These are phyloP conservation scores for Colletotrichum aenigma DNA, from an alignment of 2,329 filamentous ascomycete genomes.

Conservation along the genomic window DNA sequence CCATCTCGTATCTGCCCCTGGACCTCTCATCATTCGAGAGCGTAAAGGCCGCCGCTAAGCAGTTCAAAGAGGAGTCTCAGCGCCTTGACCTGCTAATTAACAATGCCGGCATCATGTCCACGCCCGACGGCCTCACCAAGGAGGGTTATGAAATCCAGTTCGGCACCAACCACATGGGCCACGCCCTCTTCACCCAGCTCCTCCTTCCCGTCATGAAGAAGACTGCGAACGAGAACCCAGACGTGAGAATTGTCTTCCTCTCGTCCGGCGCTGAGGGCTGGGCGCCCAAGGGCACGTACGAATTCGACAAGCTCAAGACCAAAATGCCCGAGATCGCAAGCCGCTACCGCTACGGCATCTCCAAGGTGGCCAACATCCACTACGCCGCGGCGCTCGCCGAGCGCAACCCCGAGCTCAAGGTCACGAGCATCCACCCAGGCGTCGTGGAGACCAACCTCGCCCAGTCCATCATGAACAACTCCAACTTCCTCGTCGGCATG, in stretches of 20 bases:
- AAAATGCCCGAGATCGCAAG: slow-evolving; percentile 23
- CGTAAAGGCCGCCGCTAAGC: slow-evolving; percentile 16
- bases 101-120: slow-evolving; percentile 30
- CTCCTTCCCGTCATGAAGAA: slow-evolving; percentile 26
- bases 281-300: slow-evolving; percentile 28
- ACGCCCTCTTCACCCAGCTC: slow-evolving; percentile 26
- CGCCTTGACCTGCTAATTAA: slow-evolving; percentile 35
- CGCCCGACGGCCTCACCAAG: slow-evolving; percentile 25
- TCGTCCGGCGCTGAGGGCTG: slow-evolving; percentile 28
- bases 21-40: slow-evolving; percentile 19
- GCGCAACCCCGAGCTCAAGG: slow-evolving; percentile 29
- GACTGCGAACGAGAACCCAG: slow-evolving; percentile 20
- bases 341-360: slow-evolving; percentile 33
- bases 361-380: slow-evolving; percentile 36
- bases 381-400: slow-evolving; percentile 33
- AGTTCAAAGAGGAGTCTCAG: background rate
- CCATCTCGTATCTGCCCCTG: background rate
- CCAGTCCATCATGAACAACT: slow-evolving; percentile 68
- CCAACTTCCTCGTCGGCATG: slow-evolving; percentile 98
- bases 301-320: slow-evolving; percentile 33
- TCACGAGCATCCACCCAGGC: slow-evolving; percentile 33
- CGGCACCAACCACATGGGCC: slow-evolving; percentile 32
- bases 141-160: slow-evolving; percentile 36
- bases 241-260: slow-evolving; percentile 34
- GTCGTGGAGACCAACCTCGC: slow-evolving; percentile 31